Base-by-base conservation (phyloP, 768 basidiomycete species). In the Steccherinum ochraceum region DNA sequence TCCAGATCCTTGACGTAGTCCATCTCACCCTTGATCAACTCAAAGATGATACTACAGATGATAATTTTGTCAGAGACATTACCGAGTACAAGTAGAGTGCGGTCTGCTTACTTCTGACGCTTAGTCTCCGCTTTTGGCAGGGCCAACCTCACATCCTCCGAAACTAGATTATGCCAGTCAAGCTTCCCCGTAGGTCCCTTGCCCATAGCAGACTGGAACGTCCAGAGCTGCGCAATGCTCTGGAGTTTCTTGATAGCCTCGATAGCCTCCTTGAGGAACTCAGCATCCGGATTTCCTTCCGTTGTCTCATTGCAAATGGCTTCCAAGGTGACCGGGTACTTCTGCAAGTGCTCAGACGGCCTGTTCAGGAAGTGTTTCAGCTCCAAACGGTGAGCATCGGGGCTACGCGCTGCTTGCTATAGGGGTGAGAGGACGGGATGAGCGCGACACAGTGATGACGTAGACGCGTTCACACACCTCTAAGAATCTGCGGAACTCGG, bases 21-120 rank as follows among this genome's bases (percentile, higher is more conserved):
- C 91, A 95, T 95, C 66, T 96, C 93, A 56, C 89, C 89, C 66
- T 95, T 90, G 66, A 96, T 95, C 54, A 95, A 67, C 71, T 96
- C 93, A 61, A 94, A 96, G 46, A 95, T 93, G 60, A 93, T 83
- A 41, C 91, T 93, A 16, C 11, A 35, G 19, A 18, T 1, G 24
- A 42, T n/a, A 39, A 18, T 4, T 13, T 19, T 3, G 46, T 20
- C 21, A 20, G 21, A 18, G 5, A 23, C 41, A 5, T 40, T 12
- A 18, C 3, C n/a, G 12, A 35, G 4, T 1, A 18, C 5, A 18
- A 35, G 12, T 12, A 12, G 47, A 23, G 12, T 45, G 42, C n/a
- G 45, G 13, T 18, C 45, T 35, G 67, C 89, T 67, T 64, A 93
- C 91, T 84, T 77, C 68, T 95, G 93, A 26, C 91, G 80, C 64